Evolutionary conservation across 495 filamentous ascomycete species (phyloP).

Genomic region (Aspergillus incahuasiensis): DNA sequence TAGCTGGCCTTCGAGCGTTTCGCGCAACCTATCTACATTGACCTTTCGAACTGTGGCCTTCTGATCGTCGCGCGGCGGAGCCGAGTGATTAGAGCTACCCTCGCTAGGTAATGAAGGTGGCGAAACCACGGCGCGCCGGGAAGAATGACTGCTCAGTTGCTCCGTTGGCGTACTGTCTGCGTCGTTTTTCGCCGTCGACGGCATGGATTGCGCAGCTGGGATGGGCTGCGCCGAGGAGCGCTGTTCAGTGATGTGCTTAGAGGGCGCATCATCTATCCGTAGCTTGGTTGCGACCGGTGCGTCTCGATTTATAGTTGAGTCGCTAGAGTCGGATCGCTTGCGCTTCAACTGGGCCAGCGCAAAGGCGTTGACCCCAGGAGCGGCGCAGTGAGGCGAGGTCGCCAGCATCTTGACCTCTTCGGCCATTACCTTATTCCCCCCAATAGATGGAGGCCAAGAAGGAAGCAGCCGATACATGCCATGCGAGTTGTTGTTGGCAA

Average conservation of each 20-base stretch:
- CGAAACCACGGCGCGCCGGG: conserved; percentile 2
- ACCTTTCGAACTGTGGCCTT: conserved; percentile 22
- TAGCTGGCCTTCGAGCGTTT: conserved; percentile 79
- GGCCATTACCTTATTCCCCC: conserved; percentile 49
- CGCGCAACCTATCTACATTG: conserved; percentile 47
- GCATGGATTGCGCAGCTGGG: not conserved
- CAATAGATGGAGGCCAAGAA: conserved; percentile 52
- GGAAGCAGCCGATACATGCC: conserved; percentile 56
- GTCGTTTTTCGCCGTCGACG: not conserved
- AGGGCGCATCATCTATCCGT: conserved; percentile 24
- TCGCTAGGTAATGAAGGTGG: conserved; percentile 8
- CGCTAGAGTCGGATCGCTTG: conserved; percentile 44
- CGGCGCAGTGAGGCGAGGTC: conserved; percentile 26
- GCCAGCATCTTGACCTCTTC: conserved; percentile 46
- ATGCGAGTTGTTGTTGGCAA: conserved; percentile 35
- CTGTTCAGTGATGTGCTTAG: conserved; percentile 11
- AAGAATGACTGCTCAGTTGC: conserved; percentile 9
- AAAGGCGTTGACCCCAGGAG: conserved; percentile 39
- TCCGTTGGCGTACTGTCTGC: conserved; percentile 10
- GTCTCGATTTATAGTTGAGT: conserved; percentile 22
- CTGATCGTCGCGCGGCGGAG: conserved; percentile 17
- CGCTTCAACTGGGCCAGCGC: conserved; percentile 49
- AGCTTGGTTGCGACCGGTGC: conserved; percentile 33
- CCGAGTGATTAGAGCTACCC: conserved; percentile 11
- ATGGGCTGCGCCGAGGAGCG: not conserved